phyloP scores from a whole-genome alignment of 805 yeast genomes.

The Candida xiaguanensis region DNA sequence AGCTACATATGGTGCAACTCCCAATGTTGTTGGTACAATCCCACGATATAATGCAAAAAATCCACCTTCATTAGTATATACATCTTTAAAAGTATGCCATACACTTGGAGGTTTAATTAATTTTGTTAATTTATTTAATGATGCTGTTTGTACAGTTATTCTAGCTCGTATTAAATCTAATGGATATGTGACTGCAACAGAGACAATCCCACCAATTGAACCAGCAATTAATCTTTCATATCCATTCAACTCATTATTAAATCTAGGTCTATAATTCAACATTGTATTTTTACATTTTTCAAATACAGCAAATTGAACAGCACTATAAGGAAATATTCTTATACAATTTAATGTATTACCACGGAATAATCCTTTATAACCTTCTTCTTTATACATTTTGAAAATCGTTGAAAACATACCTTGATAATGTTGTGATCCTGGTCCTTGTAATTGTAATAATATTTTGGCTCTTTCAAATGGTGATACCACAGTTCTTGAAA shows the following conservation, averaged over 20 bases:
- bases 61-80: conserved; percentile 81
- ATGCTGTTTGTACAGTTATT: conserved; percentile 83
- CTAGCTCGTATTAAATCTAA: conserved; percentile 89
- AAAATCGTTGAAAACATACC: conserved; percentile 74
- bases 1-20: conserved; percentile 96
- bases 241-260: conserved; percentile 38
- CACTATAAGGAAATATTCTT: conserved; percentile 88
- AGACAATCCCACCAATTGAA: conserved; percentile 71
- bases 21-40: conserved; percentile 82
- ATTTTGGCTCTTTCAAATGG: conserved; percentile 96
- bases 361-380: conserved; percentile 82
- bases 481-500: conserved; percentile 86
- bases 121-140: conserved; percentile 43
- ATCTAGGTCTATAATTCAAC: conserved; percentile 12
- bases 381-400: conserved; percentile 85
- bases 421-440: conserved; percentile 46
- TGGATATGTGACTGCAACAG: conserved; percentile 86
- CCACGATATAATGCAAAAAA: conserved; percentile 76
- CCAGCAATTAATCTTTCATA: conserved; percentile 71
- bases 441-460: conserved; percentile 82
- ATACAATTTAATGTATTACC: conserved; percentile 91
- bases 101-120: conserved; percentile 68
- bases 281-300: conserved; percentile 53
- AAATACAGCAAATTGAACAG: conserved; percentile 87
- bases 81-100: conserved; percentile 48